Evolutionary conservation across 495 filamentous ascomycete species (phyloP).

Genomic region (Haplographium delicatum): DNA sequence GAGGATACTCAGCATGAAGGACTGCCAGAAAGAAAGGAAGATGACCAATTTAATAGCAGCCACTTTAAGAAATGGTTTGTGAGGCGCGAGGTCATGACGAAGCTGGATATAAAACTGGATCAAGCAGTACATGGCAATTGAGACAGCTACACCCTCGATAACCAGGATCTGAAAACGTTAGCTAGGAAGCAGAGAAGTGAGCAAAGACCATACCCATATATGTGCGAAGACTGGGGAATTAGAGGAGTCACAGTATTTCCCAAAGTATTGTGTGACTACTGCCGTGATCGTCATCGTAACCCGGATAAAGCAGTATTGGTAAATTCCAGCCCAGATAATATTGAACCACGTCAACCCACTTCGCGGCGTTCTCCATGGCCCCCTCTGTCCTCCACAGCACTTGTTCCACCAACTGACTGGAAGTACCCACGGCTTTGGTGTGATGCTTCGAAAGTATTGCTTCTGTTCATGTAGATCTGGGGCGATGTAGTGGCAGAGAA

Average conservation of each 20-base stretch:
- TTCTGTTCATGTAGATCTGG: conserved; percentile 81
- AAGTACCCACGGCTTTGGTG: conserved; percentile 68
- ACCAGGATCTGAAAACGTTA: conserved; percentile 48
- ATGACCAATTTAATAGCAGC: conserved; percentile 89
- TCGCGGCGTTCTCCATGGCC: conserved; percentile 65
- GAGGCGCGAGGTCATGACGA: conserved; percentile 57
- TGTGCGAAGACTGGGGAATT: conserved; percentile 74
- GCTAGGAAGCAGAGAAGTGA: background rate
- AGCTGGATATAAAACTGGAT: conserved; percentile 87
- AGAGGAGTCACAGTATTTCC: conserved; percentile 72
- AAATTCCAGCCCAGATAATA: conserved; percentile 79
- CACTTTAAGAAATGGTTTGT: conserved; percentile 77
- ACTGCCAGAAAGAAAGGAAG: conserved; percentile 94
- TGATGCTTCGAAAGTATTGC: conserved; percentile 71
- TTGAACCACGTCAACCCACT: conserved; percentile 95
- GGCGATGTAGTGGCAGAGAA: conserved; percentile 78
- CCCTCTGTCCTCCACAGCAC: conserved; percentile 60
- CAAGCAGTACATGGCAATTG: conserved; percentile 87
- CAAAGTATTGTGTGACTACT: conserved; percentile 62
- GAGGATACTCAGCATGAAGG: conserved; percentile 62
- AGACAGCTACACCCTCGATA: conserved; percentile 67
- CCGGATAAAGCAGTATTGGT: conserved; percentile 86
- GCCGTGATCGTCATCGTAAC: conserved; percentile 80
- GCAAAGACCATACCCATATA: conserved; percentile 60
- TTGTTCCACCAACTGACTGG: conserved; percentile 65